Percentiles rank a stretch among this genome's conserved stretches.
phyloP scores from a whole-genome alignment of 2,329 filamentous ascomycete species.

The Paraphaeosphaeria minitans region DNA sequence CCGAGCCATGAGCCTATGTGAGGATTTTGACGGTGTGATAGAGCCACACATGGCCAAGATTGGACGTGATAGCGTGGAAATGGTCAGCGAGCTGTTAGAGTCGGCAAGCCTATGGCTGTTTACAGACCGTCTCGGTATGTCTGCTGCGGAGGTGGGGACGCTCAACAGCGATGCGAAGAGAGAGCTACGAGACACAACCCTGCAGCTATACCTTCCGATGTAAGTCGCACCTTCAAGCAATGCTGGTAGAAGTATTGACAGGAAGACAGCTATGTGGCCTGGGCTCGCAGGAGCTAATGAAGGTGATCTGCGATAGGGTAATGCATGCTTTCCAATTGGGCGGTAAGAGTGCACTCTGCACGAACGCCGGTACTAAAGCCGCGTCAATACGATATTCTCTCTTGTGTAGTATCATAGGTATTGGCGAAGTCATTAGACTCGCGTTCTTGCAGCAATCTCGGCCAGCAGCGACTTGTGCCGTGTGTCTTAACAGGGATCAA shows the following conservation, averaged over 20 bases:
- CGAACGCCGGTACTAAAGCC: not conserved
- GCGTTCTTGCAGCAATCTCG: not conserved
- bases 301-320: not conserved
- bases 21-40: conserved; percentile 12
- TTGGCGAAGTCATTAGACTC: not conserved
- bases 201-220: conserved; percentile 47
- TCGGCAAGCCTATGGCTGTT: conserved; percentile 47
- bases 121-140: conserved; percentile 39
- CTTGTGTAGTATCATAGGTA: not conserved
- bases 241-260: conserved; percentile 17
- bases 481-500: too few species aligned
- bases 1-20: not conserved
- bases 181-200: conserved; percentile 34
- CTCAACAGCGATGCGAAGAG: conserved; percentile 35
- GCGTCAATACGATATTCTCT: not conserved
- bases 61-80: conserved; percentile 34
- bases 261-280: conserved; percentile 36
- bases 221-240: conserved; percentile 22
- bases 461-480: not conserved
- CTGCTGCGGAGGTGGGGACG: conserved; percentile 33
- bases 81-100: conserved; percentile 43
- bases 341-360: not conserved
- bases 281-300: conserved; percentile 26
- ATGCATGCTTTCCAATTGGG: not conserved
- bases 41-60: conserved; percentile 38